These are phyloP conservation scores for Candida ponderosae DNA, from an alignment of 805 yeast genomes.

Conservation along the genomic window DNA sequence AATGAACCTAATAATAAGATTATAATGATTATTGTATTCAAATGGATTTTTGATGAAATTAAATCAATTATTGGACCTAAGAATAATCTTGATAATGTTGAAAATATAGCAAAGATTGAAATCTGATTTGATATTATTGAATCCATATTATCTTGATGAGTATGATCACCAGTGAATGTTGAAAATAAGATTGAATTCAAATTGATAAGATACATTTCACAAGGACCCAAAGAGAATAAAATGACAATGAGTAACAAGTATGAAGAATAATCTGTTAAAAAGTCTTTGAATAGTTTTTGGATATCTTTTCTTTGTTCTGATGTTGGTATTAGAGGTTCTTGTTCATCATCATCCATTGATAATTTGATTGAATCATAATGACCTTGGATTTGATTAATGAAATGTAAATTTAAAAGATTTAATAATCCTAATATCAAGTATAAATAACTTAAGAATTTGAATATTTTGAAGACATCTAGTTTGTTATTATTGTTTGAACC, in stretches of 20 bases:
- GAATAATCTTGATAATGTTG: slow-evolving; percentile 61
- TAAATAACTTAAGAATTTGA: slow-evolving; percentile 40
- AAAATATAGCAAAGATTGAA: slow-evolving; percentile 52
- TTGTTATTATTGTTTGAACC: slow-evolving; percentile 11
- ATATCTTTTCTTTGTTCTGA: slow-evolving; percentile 12
- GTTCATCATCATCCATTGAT: slow-evolving; percentile 14
- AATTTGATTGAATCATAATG: slow-evolving; percentile 28
- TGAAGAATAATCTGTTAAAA: slow-evolving; percentile 45
- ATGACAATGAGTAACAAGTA: slow-evolving; percentile 59
- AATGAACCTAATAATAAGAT: slow-evolving; percentile 27
- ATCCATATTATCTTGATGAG: slow-evolving; percentile 8
- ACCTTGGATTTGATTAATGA: slow-evolving; percentile 30
- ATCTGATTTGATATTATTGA: slow-evolving; percentile 39
- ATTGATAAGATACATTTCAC: slow-evolving; percentile 79
- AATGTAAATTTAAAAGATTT: slow-evolving; percentile 57
- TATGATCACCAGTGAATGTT: neutral
- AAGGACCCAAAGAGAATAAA: slow-evolving; percentile 68
- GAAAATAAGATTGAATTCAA: slow-evolving; percentile 67
- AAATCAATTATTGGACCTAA: slow-evolving; percentile 69
- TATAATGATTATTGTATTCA: slow-evolving; percentile 23
- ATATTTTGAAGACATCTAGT: slow-evolving; percentile 44
- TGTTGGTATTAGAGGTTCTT: slow-evolving; percentile 4
- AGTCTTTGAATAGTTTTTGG: slow-evolving; percentile 24
- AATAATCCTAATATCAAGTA: slow-evolving; percentile 50
- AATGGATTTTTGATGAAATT: slow-evolving; percentile 19